phyloP scores from a whole-genome alignment of 2,329 filamentous ascomycete species.

The Fusarium sambucinum region DNA sequence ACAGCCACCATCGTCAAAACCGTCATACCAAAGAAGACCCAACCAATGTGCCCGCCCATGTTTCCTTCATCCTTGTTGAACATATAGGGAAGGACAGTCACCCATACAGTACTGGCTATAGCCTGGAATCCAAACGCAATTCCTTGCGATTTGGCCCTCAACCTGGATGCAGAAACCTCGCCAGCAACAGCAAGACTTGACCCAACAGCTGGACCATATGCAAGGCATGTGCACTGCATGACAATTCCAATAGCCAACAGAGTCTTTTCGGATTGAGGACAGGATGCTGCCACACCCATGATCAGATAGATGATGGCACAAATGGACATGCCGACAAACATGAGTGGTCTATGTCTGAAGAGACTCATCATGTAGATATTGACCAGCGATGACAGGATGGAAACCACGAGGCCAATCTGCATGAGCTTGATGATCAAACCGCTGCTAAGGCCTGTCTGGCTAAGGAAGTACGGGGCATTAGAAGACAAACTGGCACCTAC shows the following conservation, averaged over 20 bases:
- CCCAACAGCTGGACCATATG: slow-evolving; percentile 9
- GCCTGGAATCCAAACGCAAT: slow-evolving; percentile 16
- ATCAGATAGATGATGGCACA: slow-evolving; percentile 20
- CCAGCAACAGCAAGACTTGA: slow-evolving; percentile 18
- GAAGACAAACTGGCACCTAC: slow-evolving; percentile 5
- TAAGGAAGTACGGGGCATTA: slow-evolving; percentile 19
- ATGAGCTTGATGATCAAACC: slow-evolving; percentile 10
- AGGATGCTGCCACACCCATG: slow-evolving; percentile 10
- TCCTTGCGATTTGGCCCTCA: slow-evolving; percentile 16
- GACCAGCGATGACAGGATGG: slow-evolving; percentile 9
- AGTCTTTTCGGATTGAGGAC: slow-evolving; percentile 8
- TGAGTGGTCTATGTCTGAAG: slow-evolving; percentile 15
- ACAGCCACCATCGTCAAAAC: slow-evolving; percentile 7
- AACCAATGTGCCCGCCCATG: slow-evolving; percentile 17
- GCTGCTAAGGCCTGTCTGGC: slow-evolving; percentile 3
- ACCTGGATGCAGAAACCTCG: slow-evolving; percentile 15
- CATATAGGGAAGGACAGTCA: slow-evolving; percentile 12
- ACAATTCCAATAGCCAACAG: slow-evolving; percentile 3
- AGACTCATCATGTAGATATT: slow-evolving; percentile 28
- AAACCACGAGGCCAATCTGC: slow-evolving; percentile 18
- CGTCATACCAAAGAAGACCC: slow-evolving; percentile 16
- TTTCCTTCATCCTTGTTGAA: slow-evolving; percentile 22
- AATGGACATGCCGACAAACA: slow-evolving; percentile 17
- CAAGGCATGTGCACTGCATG: slow-evolving; percentile 3
- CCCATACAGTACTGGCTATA: slow-evolving; percentile 11